A percentile compares a stretch with the other conserved stretches of the same genome.
phyloP scores from a whole-genome alignment of 2,329 filamentous ascomycete genomes.

The Hypoxylon sp. region DNA sequence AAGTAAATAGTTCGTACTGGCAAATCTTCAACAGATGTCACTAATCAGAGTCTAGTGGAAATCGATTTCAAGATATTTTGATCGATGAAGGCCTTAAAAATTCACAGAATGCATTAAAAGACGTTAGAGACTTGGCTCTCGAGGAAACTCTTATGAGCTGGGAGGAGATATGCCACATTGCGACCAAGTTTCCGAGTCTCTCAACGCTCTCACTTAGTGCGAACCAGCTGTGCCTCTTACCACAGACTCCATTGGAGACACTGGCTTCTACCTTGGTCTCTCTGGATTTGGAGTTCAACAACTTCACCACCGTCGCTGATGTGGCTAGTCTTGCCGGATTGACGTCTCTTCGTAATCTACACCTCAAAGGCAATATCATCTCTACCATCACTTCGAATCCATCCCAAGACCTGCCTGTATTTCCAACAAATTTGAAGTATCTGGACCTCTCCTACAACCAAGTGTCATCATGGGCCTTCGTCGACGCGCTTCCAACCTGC shows the following conservation, averaged over 20 bases:
- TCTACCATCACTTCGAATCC: slow-evolving; percentile 55
- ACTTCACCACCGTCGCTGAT: slow-evolving; percentile 71
- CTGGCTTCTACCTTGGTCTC: slow-evolving; percentile 69
- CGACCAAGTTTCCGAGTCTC: slow-evolving; percentile 66
- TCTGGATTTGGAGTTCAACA: slow-evolving; percentile 79
- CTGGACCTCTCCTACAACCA: slow-evolving; percentile 81
- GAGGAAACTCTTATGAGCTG: slow-evolving; percentile 77
- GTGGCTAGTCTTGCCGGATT: slow-evolving; percentile 67
- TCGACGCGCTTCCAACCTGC: slow-evolving; percentile 74
- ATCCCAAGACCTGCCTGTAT: slow-evolving; percentile 58
- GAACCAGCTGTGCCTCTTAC: slow-evolving; percentile 70
- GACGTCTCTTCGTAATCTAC: slow-evolving; percentile 67
- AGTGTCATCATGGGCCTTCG: slow-evolving; percentile 77
- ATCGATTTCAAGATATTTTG: slow-evolving; percentile 71
- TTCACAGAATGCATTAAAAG: slow-evolving; percentile 59
- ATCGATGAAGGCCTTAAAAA: slow-evolving; percentile 55
- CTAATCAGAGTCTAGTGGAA: slow-evolving; percentile 69
- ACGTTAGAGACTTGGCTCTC: slow-evolving; percentile 72
- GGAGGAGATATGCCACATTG: slow-evolving; percentile 71
- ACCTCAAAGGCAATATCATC: slow-evolving; percentile 85
- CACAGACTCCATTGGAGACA: slow-evolving; percentile 54
- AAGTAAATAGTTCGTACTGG: slow-evolving; percentile 67
- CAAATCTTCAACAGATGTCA: too few species aligned
- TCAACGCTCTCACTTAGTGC: slow-evolving; percentile 65
- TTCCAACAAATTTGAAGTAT: slow-evolving; percentile 69